A percentile compares a stretch with the other conserved stretches of the same genome.
These are phyloP conservation scores for Lachnellula suecica DNA, from an alignment of 2,329 filamentous ascomycete genomes.

Conservation along the genomic window DNA sequence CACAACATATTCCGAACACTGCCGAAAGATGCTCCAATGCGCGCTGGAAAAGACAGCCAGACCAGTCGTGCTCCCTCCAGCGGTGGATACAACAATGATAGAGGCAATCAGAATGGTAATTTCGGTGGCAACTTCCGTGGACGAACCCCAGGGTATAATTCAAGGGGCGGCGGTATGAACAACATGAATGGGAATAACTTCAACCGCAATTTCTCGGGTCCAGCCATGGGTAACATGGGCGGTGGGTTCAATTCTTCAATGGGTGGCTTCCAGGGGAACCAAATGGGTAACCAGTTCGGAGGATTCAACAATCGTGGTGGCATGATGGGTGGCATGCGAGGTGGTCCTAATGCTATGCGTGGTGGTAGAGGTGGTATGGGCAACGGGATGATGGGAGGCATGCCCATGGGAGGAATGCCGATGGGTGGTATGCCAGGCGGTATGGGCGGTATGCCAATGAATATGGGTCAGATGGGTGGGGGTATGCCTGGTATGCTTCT, in stretches of 20 bases:
- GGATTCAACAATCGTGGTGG: constrained; percentile 52
- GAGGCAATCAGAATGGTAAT: constrained; percentile 34
- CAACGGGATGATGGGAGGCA: constrained; percentile 41
- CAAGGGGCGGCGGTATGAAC: constrained; percentile 38
- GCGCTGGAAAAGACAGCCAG: constrained; percentile 61
- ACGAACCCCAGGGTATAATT: constrained; percentile 46
- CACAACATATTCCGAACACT: constrained; percentile 88
- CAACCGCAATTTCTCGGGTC: constrained; percentile 47
- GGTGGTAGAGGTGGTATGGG: constrained; percentile 54
- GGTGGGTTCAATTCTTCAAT: constrained; percentile 41
- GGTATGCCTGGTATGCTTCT: constrained; percentile 57
- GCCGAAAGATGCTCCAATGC: constrained; percentile 80
- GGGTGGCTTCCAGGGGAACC: constrained; percentile 47
- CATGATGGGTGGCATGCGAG: constrained; percentile 50
- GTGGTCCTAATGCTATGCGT: constrained; percentile 56
- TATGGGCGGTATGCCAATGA: constrained; percentile 35
- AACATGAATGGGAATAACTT: constrained; percentile 54
- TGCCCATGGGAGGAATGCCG: constrained; percentile 54
- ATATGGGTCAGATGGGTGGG: constrained; percentile 47
- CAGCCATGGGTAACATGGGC: constrained; percentile 44
- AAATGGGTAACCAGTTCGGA: constrained; percentile 45
- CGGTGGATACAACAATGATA: constrained; percentile 50
- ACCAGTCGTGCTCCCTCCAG: constrained; percentile 51
- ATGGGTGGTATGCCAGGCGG: constrained; percentile 50
- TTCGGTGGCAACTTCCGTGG: constrained; percentile 45